Conservation (phyloP, 2,329 filamentous ascomycete genomes). For the Ophiostoma australiae region DNA sequence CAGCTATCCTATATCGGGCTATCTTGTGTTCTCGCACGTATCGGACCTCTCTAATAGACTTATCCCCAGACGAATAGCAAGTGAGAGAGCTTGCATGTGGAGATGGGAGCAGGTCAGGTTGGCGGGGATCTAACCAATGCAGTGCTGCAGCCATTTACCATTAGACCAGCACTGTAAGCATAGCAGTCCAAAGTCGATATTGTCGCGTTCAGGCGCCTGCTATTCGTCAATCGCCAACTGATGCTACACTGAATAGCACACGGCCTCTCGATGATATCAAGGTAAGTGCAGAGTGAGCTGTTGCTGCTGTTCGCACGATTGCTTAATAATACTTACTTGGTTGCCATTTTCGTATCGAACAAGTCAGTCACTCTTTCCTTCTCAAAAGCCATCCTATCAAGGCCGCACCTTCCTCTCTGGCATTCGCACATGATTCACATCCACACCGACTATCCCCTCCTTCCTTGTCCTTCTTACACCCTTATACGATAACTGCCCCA, state of each 20-base stretch:
- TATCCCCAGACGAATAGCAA: neutral
- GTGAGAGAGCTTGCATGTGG: neutral
- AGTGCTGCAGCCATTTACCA: no score
- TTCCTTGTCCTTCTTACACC: neutral
- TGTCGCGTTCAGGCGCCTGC: neutral
- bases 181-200: neutral
- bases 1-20: neutral
- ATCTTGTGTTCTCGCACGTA: neutral
- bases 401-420: neutral
- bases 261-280: neutral
- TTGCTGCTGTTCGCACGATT: neutral
- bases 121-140: no score
- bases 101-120: neutral
- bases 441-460: neutral
- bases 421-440: neutral
- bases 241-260: neutral
- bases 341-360: neutral
- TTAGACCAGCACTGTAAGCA: neutral
- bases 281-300: neutral
- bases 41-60: neutral
- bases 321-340: neutral
- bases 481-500: neutral
- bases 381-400: neutral
- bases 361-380: neutral
- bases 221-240: neutral